A percentile compares a stretch with the other conserved stretches of the same genome.
Evolutionary conservation across 2,329 filamentous ascomycete genomes (phyloP).

Genomic region (Aspergillus sp.): DNA sequence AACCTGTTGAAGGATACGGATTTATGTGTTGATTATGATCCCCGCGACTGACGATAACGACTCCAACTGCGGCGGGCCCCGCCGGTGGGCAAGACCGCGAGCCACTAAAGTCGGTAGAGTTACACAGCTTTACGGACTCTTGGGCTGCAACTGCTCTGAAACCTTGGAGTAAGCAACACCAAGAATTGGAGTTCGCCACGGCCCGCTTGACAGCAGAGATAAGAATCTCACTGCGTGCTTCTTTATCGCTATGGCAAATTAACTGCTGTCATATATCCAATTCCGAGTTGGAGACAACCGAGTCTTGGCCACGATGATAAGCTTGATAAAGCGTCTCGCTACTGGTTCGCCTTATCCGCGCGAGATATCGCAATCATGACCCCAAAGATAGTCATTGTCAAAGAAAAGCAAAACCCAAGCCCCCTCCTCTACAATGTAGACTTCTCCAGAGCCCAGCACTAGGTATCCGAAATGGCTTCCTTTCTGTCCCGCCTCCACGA

Average conservation of each 20-base stretch:
- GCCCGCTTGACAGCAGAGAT: not conserved
- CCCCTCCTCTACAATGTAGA: not conserved
- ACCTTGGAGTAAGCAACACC: not conserved
- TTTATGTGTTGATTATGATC: not conserved
- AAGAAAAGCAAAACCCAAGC: not conserved
- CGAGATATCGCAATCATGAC: not conserved
- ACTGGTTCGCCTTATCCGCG: not conserved
- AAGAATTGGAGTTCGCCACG: not conserved
- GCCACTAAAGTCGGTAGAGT: not conserved
- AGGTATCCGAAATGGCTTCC: not conserved
- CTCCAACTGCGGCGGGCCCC: not conserved
- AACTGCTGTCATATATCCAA: not conserved
- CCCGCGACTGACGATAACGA: not conserved
- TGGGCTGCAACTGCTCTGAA: too few relatives aligned
- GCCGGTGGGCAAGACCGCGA: not conserved
- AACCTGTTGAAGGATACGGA: not conserved
- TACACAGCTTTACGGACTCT: not conserved
- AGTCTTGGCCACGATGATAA: not conserved
- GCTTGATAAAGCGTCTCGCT: not conserved
- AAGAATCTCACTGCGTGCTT: not conserved
- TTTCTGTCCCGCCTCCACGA: slow-evolving; percentile 19
- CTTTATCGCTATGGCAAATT: not conserved
- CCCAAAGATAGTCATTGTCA: not conserved
- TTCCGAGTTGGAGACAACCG: not conserved
- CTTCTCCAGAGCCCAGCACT: not conserved